Conservation (phyloP, 371 early-diverging fungal genomes). For the Funneliformis caledonium region DNA sequence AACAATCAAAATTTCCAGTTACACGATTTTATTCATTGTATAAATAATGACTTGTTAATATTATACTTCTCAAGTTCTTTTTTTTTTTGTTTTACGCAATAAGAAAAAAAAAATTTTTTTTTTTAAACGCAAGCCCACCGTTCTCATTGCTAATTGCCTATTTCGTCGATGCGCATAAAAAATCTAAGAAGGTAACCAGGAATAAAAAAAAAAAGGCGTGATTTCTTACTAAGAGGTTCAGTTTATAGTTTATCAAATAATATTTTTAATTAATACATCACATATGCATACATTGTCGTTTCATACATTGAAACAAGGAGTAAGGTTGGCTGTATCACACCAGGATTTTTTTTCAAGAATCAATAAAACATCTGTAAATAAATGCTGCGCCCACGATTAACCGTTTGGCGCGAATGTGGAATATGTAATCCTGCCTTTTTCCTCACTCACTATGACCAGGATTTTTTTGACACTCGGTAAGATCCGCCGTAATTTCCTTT, state of each 20-base stretch:
- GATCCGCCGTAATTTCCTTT: neutral
- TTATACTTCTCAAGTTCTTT: too few relatives aligned
- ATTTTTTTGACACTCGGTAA: neutral
- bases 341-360: neutral
- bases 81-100: too few relatives aligned
- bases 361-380: neutral
- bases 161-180: too few relatives aligned
- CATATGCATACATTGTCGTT: neutral
- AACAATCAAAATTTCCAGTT: neutral
- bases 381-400: neutral
- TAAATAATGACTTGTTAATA: too few relatives aligned
- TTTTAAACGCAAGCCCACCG: too few relatives aligned
- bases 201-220: too few relatives aligned
- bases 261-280: neutral
- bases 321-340: neutral
- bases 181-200: too few relatives aligned
- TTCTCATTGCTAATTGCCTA: too few relatives aligned
- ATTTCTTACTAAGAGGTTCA: neutral
- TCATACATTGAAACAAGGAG: constrained; percentile 3
- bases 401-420: neutral
- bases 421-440: neutral
- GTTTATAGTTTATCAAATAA: neutral
- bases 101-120: too few relatives aligned
- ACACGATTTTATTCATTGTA: neutral
- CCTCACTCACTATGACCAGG: neutral